phyloP scores from a whole-genome alignment of 768 basidiomycete species.

The Suillus occidentalis region DNA sequence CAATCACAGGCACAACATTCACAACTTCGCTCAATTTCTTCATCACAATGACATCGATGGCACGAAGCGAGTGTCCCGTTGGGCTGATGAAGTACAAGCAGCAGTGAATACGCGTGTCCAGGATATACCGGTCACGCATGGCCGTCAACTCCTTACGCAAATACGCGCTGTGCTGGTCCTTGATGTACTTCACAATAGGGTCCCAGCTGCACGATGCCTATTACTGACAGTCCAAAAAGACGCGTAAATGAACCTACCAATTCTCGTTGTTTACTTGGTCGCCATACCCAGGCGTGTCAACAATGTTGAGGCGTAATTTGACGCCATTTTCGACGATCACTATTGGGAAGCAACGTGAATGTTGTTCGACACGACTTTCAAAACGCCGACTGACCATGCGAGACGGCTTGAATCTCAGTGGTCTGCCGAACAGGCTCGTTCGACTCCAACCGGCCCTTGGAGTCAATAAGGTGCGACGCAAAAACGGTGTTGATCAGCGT shows the following conservation, averaged over 20 bases:
- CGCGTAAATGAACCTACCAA: slow-evolving; percentile 56
- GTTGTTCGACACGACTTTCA: neutral
- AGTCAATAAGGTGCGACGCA: slow-evolving; percentile 96
- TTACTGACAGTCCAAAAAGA: slow-evolving; percentile 8
- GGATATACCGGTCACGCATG: slow-evolving; percentile 97
- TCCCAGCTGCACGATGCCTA: slow-evolving; percentile 74
- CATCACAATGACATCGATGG: slow-evolving; percentile 98
- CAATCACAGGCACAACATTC: slow-evolving; percentile 99
- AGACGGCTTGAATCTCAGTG: slow-evolving; percentile 93
- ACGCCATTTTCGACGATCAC: slow-evolving; percentile 98
- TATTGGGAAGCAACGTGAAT: slow-evolving; percentile 32
- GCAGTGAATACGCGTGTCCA: slow-evolving; percentile 98
- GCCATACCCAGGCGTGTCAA: slow-evolving; percentile 98
- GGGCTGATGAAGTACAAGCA: slow-evolving; percentile 98
- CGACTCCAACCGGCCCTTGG: slow-evolving; percentile 87
- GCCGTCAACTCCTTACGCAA: slow-evolving; percentile 98
- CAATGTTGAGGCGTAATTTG: slow-evolving; percentile 91
- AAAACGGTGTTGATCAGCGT: slow-evolving; percentile 99
- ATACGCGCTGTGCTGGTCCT: slow-evolving; percentile 98
- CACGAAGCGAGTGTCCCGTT: slow-evolving; percentile 94
- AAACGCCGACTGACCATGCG: slow-evolving; percentile 68
- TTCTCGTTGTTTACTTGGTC: slow-evolving; percentile 99
- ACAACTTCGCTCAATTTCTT: slow-evolving; percentile 99
- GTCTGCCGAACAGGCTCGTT: slow-evolving; percentile 93
- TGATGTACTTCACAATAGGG: slow-evolving; percentile 98